phyloP scores from a whole-genome alignment of 805 yeast genomes.

The Saccharomycopsis selenospora region DNA sequence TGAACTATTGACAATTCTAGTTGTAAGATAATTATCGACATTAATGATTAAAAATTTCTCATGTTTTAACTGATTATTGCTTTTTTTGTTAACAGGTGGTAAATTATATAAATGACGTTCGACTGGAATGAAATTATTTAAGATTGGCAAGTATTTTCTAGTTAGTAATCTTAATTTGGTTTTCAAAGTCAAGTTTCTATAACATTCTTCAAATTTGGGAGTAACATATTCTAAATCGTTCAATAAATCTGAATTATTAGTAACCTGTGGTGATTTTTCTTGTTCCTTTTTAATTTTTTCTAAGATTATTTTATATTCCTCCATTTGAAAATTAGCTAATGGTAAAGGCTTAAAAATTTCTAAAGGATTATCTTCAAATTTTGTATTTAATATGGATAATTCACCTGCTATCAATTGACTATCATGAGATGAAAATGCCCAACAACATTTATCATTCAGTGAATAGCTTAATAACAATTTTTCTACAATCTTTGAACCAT shows the following conservation, averaged over 20 bases:
- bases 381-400: conserved; percentile 12
- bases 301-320: background rate
- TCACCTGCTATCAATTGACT: conserved; percentile 9
- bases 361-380: conserved; percentile 16
- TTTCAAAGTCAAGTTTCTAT: conserved; percentile 7
- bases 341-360: conserved; percentile 10
- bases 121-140: conserved; percentile 10
- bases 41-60: conserved; percentile 11
- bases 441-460: conserved; percentile 6
- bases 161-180: conserved; percentile 11
- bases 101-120: conserved; percentile 20
- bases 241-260: background rate
- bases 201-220: conserved; percentile 15
- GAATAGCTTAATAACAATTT: conserved; percentile 3
- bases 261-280: background rate
- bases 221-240: background rate
- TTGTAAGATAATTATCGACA: conserved; percentile 15
- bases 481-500: conserved; percentile 15
- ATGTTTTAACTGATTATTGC: background rate
- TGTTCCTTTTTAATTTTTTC: background rate
- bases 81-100: background rate
- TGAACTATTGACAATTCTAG: conserved; percentile 1
- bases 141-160: conserved; percentile 1
- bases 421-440: conserved; percentile 19
- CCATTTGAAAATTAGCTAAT: background rate